Evolutionary conservation across 176 grass and related monocot species (phyloP), one percentile per base, ranked within the genome.

Genomic region (Stipa capillata): DNA sequence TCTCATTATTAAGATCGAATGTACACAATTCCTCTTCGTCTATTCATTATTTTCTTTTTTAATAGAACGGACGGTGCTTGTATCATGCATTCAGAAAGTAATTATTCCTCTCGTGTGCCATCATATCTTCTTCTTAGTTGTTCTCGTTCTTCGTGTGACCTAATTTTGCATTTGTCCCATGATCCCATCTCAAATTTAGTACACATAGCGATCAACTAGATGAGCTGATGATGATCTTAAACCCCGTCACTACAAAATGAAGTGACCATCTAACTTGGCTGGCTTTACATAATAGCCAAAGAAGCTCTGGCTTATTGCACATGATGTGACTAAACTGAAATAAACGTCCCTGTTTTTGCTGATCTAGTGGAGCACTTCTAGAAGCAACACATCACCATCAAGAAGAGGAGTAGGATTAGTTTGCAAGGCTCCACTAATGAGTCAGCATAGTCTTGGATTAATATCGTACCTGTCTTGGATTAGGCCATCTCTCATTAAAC

Each of bases 371-470:
- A 74, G 83, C 84, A 86, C 60, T 83, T 86, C 50, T 56, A 74
- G 73, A 86, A 86, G 83, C 57, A 25, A 74, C 40, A 21, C 23
- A 50, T 86, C 73, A 65, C 77, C 39, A 73, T 83, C 79, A 69
- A n/a, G 27, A 53, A 67, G 65, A 83, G 45, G 16, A 79, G 83
- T 44, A 79, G 59, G 67, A 86, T 83, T 86, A 86, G 83, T 73
- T 73, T 47, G 51, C 74, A 82, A 90, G 88, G 23, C 79, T 90
- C 84, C 74, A 90, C 88, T 90, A 68, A 77, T 67, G 83, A 82
- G 20, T 68, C 73, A 69, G 73, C 83, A 78, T 33, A 74, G 68
- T 62, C 42, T 17, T 47, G 25, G 79, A 69, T 73, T 55, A 42
- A 27, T 21, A 20, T 68, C 52, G 67, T 37, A 8, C 69, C 72